These are phyloP conservation scores for Phytophthora sp. DNA, from an alignment of 352 stramenopile species.

Conservation along the genomic window DNA sequence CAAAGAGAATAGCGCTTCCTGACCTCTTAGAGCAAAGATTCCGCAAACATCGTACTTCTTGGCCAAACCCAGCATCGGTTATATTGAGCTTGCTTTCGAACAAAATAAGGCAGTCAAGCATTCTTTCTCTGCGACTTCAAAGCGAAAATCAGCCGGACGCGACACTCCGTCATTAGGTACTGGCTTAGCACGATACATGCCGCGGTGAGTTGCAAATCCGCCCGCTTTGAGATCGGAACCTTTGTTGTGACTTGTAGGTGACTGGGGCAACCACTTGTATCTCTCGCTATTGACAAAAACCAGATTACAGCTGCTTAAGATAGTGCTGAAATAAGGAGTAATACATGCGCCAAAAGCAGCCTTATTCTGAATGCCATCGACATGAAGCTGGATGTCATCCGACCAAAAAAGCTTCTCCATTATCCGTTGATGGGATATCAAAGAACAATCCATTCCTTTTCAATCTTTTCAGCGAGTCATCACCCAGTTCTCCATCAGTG, in stretches of 20 bases:
- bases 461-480: background rate
- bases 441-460: background rate
- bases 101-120: conserved; percentile 36
- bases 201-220: conserved; percentile 31
- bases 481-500: background rate
- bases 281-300: conserved; percentile 7
- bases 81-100: conserved; percentile 36
- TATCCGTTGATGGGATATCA: background rate
- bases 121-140: conserved; percentile 34
- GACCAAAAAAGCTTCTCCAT: conserved; percentile 10
- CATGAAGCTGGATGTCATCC: conserved; percentile 1
- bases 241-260: background rate
- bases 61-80: conserved; percentile 33
- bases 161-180: conserved; percentile 20
- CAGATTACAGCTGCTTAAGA: background rate
- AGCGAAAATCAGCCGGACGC: conserved; percentile 24
- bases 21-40: conserved; percentile 8
- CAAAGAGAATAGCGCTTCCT: conserved; percentile 24
- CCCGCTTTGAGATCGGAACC: background rate
- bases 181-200: conserved; percentile 23
- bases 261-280: conserved; percentile 1
- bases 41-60: conserved; percentile 27
- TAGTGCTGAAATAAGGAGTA: background rate
- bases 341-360: background rate
- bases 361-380: background rate